These are phyloP conservation scores for Paraphoma sp. DNA, from an alignment of 2,329 filamentous ascomycete genomes.

Conservation along the genomic window DNA sequence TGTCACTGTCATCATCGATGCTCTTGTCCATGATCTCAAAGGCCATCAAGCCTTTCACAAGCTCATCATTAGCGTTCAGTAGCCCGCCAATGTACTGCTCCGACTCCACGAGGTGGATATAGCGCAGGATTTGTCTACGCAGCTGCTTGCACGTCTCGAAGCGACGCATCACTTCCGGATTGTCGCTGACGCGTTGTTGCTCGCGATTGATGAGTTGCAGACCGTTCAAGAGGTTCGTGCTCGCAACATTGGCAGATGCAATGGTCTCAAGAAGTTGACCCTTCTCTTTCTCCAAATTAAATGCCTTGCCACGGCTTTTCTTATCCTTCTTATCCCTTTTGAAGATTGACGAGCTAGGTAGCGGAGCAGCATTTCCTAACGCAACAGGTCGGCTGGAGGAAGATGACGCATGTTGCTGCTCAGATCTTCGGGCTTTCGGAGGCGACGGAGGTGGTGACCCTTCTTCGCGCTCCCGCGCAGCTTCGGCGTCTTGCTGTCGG, in stretches of 20 bases:
- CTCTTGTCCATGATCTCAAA: conserved; percentile 93
- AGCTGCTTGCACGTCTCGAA: conserved; percentile 90
- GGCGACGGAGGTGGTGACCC: conserved; percentile 42
- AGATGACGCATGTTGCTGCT: conserved; percentile 38
- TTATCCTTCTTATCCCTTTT: conserved; percentile 62
- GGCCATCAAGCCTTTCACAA: conserved; percentile 91
- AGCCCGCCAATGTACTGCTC: conserved; percentile 92
- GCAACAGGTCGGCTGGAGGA: conserved; percentile 34
- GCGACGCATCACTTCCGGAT: conserved; percentile 72
- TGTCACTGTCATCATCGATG: conserved; percentile 75
- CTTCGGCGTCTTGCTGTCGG: conserved; percentile 78
- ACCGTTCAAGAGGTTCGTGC: conserved; percentile 88
- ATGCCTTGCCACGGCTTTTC: conserved; percentile 65
- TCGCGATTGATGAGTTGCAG: conserved; percentile 93
- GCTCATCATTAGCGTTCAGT: conserved; percentile 92
- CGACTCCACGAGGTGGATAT: conserved; percentile 87
- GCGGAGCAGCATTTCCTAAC: conserved; percentile 32
- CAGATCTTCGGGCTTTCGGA: conserved; percentile 27
- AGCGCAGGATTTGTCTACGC: conserved; percentile 82
- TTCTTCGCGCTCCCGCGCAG: conserved; percentile 70
- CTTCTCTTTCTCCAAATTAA: conserved; percentile 88
- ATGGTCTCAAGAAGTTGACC: conserved; percentile 87
- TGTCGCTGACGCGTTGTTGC: conserved; percentile 84
- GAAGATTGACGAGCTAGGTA: conserved; percentile 60
- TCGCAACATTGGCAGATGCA: conserved; percentile 85